Evolutionary conservation across 2,329 filamentous ascomycete species (phyloP), one percentile per base, ranked within the genome.

Genomic region (Teratosphaeria destructans): DNA sequence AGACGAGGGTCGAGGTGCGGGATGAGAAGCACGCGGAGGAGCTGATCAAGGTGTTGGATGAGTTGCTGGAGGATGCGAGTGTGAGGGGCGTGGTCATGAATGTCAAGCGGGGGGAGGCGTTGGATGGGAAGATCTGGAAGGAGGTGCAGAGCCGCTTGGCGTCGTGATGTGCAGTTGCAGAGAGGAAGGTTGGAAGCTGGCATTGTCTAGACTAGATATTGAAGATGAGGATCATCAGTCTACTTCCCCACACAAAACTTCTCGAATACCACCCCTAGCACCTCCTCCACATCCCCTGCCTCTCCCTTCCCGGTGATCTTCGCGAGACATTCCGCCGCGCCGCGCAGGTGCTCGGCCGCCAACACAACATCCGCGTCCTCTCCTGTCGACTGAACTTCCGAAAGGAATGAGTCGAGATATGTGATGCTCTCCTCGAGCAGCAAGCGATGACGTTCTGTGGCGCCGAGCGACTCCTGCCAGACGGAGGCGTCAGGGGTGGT

Each of bases 241-340:
- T 59, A 76, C 62, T 76, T 76, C 10, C 74, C 74, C 3, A 76
- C 74, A 59, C 74, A 76, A 60, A 76, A 76, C 89, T 95, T 97
- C 74, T 97, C 93, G 76, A 99, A 99, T 3, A 99, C 92, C 26
- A 99, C 92, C 0, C 94, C 94, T 53, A 99, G 76, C 7, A 99
- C 90, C 71, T 97, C 94, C 72, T 99, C 93, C 16, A 97, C 90
- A 73, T 97, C 93, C 2, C 91, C 89, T 49, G 82, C 83, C 67
- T 91, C 89, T 0, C 91, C 92, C 59, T 84, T 84, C 0, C 94
- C 94, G 0, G 91, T 97, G 67, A 97, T 95, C 60, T 85, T 84
- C 1, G 90, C 88, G n/a, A 96, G 79, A 63, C 85, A 86, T 57
- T 86, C 83, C 0, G 90, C 91, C 12, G 91, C 92, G 65, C 84